Percentiles rank a stretch among this genome's conserved stretches.
Conservation (phyloP, 768 basidiomycete species). For the Naematelia aurantialba region DNA sequence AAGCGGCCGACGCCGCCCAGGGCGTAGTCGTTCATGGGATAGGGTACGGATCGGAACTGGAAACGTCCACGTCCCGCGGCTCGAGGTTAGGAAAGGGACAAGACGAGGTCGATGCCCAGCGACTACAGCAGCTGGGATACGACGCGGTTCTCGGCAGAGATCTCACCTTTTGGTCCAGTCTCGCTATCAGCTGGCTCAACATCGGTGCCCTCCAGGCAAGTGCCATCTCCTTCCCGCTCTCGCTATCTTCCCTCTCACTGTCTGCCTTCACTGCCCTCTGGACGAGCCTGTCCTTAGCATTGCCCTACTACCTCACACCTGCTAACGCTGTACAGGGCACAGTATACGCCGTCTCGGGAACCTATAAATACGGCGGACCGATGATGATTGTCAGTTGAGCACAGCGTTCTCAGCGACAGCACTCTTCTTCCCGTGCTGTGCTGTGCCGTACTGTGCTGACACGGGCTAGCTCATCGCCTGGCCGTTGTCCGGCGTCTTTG, state of each 20-base stretch:
- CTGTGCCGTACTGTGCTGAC: too few relatives aligned
- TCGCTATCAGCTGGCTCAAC: conserved; percentile 42
- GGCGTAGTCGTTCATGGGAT: not conserved
- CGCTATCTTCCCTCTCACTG: not conserved
- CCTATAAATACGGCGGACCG: conserved; percentile 48
- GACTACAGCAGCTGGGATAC: conserved; percentile 46
- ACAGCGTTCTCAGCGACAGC: too few relatives aligned
- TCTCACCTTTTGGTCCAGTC: conserved; percentile 49
- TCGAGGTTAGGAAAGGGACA: conserved; percentile 6
- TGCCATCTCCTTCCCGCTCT: not conserved
- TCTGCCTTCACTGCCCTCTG: not conserved
- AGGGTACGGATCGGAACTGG: conserved; percentile 4
- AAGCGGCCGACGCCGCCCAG: not conserved
- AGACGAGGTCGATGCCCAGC: conserved; percentile 31
- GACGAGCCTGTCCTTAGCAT: not conserved
- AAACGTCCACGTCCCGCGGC: not conserved
- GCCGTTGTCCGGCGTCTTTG: conserved; percentile 40
- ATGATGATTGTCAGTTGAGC: conserved; percentile 44
- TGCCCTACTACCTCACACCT: not conserved
- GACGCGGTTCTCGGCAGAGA: conserved; percentile 46
- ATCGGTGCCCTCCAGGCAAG: conserved; percentile 42
- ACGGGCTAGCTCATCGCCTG: conserved; percentile 40
- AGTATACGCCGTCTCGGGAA: conserved; percentile 43
- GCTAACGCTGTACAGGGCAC: conserved; percentile 32
- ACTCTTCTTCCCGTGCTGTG: not conserved